Evolutionary conservation across 176 grass and related monocot genomes (phyloP), one percentile per base, ranked within the genome.

Genomic region (barley (Hordeum vulgare)): DNA sequence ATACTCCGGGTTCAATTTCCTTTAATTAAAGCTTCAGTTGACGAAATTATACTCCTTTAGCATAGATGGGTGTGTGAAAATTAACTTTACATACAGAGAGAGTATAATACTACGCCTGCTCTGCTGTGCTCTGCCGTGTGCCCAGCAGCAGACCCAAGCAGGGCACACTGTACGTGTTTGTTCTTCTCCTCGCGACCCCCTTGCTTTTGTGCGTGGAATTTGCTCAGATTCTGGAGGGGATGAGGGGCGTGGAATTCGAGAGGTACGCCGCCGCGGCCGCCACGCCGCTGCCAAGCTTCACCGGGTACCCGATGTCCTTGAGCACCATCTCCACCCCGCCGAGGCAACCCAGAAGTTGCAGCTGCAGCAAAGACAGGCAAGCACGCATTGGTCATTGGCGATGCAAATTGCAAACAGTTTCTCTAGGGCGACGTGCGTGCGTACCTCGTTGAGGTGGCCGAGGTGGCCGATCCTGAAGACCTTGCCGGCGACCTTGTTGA

Each of bases 291-390:
- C 96, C 96, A 35, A 99, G 96, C 91, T 99, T 94, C 14, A 96
- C 91, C 65, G 91, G 93, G 83, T 94, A 96, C 14, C 93, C 96
- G 39, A 96, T 54, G 87, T 99, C 96, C 89, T 72, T 94, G 75
- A 99, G 94, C 67, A 94, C 89, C 96, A 98, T 95, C 85, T 98
- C 96, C 77, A 98, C 96, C 0, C 96, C 96, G 71, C 91, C 80
- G 42, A 98, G 83, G 63, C 93, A 94, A 6, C 91, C 96, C 72
- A 95, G 59, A 74, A 95, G 73, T 95, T 98, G 96, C 77, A 98
- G 82, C 96, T 98, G 87, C 85, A 93, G 53, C 41, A 29, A 81
- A 3, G 21, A 59, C 51, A n/a, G 21, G 35, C 53, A 6, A 23
- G 18, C 12, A 31, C 11, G 20, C 60, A 3, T 27, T 31, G 11